Conservation (phyloP, 257 asterid species). For the Gynochthodes officinalis region DNA sequence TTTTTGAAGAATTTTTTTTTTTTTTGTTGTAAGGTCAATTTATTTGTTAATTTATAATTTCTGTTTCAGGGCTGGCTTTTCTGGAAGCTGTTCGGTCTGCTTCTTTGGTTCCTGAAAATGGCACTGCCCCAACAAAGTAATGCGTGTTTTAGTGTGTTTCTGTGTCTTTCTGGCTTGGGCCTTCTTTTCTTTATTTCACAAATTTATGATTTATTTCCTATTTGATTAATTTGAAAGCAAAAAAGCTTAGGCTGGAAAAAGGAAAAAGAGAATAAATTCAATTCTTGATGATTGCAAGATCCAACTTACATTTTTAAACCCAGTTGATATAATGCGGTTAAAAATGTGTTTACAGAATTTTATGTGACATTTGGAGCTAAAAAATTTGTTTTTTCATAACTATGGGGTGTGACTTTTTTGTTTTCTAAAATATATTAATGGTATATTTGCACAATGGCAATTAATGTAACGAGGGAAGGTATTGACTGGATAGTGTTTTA, state of each 20-base stretch:
- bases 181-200: too few species aligned
- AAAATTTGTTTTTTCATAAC: background rate
- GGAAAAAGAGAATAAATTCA: background rate
- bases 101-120: slow-evolving; percentile 56
- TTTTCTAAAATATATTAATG: too few species aligned
- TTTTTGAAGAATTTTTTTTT: background rate
- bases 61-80: slow-evolving; percentile 61
- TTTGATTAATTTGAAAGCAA: background rate
- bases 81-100: slow-evolving; percentile 89
- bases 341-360: background rate
- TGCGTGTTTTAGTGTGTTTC: slow-evolving; percentile 1
- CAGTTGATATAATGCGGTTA: background rate
- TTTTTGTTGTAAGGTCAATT: background rate
- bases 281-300: background rate
- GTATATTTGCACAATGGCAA: too few species aligned
- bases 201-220: background rate
- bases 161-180: background rate
- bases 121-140: slow-evolving; percentile 68
- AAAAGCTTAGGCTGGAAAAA: background rate
- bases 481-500: background rate
- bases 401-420: too few species aligned
- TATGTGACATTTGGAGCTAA: background rate
- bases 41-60: background rate
- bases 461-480: too few species aligned
- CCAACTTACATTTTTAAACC: background rate